These are phyloP conservation scores for Zygosaccharomyces sapae DNA, from an alignment of 1,139 yeast species.

Conservation along the genomic window DNA sequence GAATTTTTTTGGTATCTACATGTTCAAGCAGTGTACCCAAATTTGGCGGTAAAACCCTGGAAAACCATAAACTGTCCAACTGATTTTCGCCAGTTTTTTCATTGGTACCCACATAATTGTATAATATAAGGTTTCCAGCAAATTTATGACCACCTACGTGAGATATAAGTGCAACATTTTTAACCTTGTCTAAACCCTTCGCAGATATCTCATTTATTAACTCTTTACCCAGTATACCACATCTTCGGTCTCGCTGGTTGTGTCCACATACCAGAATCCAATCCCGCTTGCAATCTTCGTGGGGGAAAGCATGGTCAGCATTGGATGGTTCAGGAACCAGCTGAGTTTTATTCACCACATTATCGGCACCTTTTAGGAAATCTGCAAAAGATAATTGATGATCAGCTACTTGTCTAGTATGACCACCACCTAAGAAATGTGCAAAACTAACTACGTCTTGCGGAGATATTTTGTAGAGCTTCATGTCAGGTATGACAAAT, in stretches of 20 bases:
- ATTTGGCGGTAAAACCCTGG: constrained; percentile 24
- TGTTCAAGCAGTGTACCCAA: constrained; percentile 13
- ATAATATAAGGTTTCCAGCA: constrained; percentile 29
- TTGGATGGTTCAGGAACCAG: constrained; percentile 2
- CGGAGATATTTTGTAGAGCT: constrained; percentile 16
- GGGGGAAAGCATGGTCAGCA: constrained; percentile 7
- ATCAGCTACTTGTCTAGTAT: constrained; percentile 3
- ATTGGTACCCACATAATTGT: constrained; percentile 12
- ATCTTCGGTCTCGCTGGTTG: constrained; percentile 26
- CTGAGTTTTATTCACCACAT: constrained; percentile 6
- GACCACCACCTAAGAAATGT: constrained; percentile 19
- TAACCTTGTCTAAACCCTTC: constrained; percentile 5
- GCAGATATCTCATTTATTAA: constrained; percentile 11
- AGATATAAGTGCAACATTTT: constrained; percentile 23
- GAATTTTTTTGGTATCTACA: constrained; percentile 16
- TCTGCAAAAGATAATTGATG: constrained; percentile 17
- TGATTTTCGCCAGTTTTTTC: constrained; percentile 1
- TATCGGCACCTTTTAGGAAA: constrained; percentile 19
- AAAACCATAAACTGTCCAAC: constrained; percentile 28
- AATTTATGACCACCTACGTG: constrained; percentile 33
- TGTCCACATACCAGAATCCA: constrained; percentile 29
- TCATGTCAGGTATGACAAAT: constrained; percentile 26
- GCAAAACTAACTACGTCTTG: constrained; percentile 19
- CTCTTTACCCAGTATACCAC: constrained; percentile 26
- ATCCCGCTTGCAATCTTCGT: constrained; percentile 10